phyloP scores from a whole-genome alignment of 257 asterid species.

The Knoxia roxburghii region DNA sequence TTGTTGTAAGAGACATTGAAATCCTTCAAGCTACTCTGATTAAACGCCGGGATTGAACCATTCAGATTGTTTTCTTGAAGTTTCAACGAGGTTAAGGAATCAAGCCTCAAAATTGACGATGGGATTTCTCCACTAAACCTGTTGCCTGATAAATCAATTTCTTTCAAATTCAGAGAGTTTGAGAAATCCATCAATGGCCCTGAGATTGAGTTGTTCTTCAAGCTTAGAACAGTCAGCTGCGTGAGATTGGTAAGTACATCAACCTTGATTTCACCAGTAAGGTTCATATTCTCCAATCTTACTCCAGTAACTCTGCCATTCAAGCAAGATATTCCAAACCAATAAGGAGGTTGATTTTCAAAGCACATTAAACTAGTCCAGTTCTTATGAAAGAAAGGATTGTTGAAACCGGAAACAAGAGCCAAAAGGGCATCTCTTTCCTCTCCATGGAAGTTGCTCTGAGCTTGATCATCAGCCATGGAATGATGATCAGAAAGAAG shows the following conservation, averaged over 20 bases:
- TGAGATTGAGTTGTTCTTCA: slow-evolving; percentile 47
- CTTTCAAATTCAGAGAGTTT: slow-evolving; percentile 33
- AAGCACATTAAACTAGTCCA: slow-evolving; percentile 65
- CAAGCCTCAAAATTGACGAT: slow-evolving; percentile 33
- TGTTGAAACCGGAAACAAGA: slow-evolving; percentile 36
- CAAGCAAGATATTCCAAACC: slow-evolving; percentile 53
- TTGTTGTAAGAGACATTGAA: slow-evolving; percentile 55
- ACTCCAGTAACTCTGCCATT: slow-evolving; percentile 57
- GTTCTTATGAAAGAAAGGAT: slow-evolving; percentile 30
- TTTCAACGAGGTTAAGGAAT: slow-evolving; percentile 44
- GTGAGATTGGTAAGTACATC: slow-evolving; percentile 47
- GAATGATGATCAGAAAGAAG: slow-evolving; percentile 8
- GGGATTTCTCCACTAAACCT: slow-evolving; percentile 43
- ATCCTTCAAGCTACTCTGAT: slow-evolving; percentile 38
- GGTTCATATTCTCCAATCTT: slow-evolving; percentile 41
- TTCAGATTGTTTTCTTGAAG: slow-evolving; percentile 46
- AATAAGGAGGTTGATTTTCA: slow-evolving; percentile 38
- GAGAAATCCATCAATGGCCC: slow-evolving; percentile 51
- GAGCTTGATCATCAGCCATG: slow-evolving; percentile 21
- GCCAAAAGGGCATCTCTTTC: slow-evolving; percentile 55
- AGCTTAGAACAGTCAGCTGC: slow-evolving; percentile 40
- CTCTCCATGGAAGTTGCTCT: slow-evolving; percentile 36
- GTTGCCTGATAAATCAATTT: slow-evolving; percentile 49
- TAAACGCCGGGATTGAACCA: slow-evolving; percentile 45
- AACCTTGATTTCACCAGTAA: slow-evolving; percentile 35